These are phyloP conservation scores for Panaeolus cyanescens DNA, from an alignment of 768 basidiomycete genomes.

Conservation along the genomic window DNA sequence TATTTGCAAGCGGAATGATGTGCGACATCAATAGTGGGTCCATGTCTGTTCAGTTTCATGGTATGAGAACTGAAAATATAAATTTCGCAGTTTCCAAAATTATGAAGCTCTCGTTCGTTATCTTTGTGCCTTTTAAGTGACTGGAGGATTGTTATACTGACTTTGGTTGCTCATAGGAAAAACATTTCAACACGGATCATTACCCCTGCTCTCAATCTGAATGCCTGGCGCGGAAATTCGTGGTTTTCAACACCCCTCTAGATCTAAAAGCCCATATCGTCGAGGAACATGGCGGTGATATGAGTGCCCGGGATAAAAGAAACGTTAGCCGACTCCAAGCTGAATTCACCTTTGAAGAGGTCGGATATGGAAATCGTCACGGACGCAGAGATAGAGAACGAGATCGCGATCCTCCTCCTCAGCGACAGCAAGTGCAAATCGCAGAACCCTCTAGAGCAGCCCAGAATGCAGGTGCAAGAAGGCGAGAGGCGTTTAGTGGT, in stretches of 20 bases:
- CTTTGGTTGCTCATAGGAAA: conserved; percentile 48
- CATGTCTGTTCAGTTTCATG: not conserved
- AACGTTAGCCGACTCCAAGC: conserved; percentile 73
- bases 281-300: conserved; percentile 75
- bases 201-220: conserved; percentile 71
- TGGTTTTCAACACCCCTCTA: conserved; percentile 85
- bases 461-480: conserved; percentile 38
- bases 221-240: conserved; percentile 89
- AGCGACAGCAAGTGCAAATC: conserved; percentile 24
- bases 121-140: not conserved
- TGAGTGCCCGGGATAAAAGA: conserved; percentile 69
- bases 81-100: conserved; percentile 63
- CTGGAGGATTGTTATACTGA: not conserved
- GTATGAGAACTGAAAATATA: not conserved
- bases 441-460: conserved; percentile 18
- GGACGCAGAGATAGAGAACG: conserved; percentile 44
- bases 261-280: conserved; percentile 94
- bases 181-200: conserved; percentile 76
- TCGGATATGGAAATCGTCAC: conserved; percentile 35
- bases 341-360: conserved; percentile 64
- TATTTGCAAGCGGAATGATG: conserved; percentile 81
- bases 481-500: conserved; percentile 66
- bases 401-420: conserved; percentile 44
- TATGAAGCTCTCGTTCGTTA: conserved; percentile 70
- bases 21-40: conserved; percentile 85